phyloP scores from a whole-genome alignment of 176 grass and related monocot species.

The Raddia distichophylla region DNA sequence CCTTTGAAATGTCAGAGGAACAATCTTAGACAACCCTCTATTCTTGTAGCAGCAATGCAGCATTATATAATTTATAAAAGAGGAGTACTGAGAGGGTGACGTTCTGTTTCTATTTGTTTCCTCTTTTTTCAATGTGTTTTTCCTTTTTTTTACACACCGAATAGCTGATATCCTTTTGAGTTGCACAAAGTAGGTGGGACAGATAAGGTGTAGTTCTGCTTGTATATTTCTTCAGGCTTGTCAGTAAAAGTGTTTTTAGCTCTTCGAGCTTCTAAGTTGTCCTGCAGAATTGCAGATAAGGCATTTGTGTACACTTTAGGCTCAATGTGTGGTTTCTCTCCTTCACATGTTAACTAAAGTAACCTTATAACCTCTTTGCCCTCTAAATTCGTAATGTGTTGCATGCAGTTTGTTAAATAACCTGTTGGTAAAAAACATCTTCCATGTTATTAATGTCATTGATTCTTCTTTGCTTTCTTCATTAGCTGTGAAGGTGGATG shows the following conservation, averaged over 20 bases:
- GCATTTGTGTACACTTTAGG: neutral
- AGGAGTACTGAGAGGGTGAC: too few relatives aligned
- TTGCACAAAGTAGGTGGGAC: neutral
- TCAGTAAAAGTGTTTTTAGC: slow-evolving; percentile 6
- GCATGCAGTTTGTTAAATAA: slow-evolving; percentile 4
- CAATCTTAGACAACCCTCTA: neutral
- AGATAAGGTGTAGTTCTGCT: neutral
- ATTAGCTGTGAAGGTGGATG: slow-evolving; percentile 67
- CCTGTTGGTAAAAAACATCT: neutral
- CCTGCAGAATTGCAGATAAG: neutral
- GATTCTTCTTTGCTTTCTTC: slow-evolving; percentile 37
- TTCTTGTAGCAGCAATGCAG: neutral
- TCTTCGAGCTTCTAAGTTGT: neutral
- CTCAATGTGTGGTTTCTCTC: neutral
- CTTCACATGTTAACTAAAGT: neutral
- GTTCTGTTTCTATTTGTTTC: neutral
- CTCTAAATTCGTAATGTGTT: neutral
- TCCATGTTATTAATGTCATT: neutral
- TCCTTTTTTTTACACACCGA: neutral
- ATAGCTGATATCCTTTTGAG: neutral
- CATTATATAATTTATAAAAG: neutral
- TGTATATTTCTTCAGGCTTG: neutral
- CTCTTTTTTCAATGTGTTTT: neutral
- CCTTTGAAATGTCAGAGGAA: neutral
- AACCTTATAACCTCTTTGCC: neutral